Base-by-base conservation (phyloP, 768 basidiomycete species). In the Tulasnella sp. region DNA sequence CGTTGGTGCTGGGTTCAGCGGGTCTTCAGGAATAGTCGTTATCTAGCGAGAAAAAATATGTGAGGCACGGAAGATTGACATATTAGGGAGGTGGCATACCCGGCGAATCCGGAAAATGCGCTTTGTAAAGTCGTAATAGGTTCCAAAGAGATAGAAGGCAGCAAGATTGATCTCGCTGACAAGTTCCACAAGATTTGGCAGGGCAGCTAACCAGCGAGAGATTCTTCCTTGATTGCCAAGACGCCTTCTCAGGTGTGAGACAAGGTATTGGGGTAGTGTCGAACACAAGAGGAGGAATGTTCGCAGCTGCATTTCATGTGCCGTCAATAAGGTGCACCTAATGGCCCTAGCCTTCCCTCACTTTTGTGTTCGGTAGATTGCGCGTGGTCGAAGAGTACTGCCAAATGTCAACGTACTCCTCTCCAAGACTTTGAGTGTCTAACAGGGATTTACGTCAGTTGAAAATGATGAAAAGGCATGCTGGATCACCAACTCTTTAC, bases 331-430 rank as follows among this genome's bases (percentile, higher is more conserved):
- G 42, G 47, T 42, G 32, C 1, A 41, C 17, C 36, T 39, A 14
- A 52, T 22, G 26, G 7, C 3, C 6, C n/a, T 7, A 52, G 65
- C 8, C n/a, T 16, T 11, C 26, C 65, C 76, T 39, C 36, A 79
- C 78, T 44, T 77, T 77, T 26, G 75, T 79, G 16, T 87, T 82
- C 2, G 87, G 89, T 26, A 83, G 83, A 4, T 79, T 75, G 37
- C 78, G 75, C 0, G 79, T 81, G 35, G 78, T 80, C 2, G 81
- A 77, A 12, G 88, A 86, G 72, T 88, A 86, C 75, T 88, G 87
- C 90, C 92, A 91, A 39, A 90, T 88, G 76, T 90, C 89, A 0
- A 91, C 93, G 76, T 95, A 95, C 77, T 95, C 93, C 79, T 95
- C 93, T n/a, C 93, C 93, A 0, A 94, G 83, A 4, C 90, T 93